Evolutionary conservation across 768 basidiomycete genomes (phyloP).

Genomic region (Suillus americanus): DNA sequence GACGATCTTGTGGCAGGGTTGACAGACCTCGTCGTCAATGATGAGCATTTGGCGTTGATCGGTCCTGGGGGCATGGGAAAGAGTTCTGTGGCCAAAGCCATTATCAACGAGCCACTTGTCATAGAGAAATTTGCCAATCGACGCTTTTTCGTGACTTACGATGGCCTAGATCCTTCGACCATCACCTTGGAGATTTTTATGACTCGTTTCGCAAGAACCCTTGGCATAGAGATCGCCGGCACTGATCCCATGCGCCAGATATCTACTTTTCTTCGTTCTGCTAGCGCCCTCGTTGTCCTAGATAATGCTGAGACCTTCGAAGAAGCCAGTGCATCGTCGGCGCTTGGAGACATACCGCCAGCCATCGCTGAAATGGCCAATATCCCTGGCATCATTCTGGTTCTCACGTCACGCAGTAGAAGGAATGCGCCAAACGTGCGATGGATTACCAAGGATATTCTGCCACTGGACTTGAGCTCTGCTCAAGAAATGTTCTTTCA

Average conservation of each 20-base stretch:
- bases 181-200: constrained; percentile 1
- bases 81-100: not conserved
- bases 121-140: not conserved
- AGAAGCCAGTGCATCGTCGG: not conserved
- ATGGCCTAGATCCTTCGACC: not conserved
- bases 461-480: not conserved
- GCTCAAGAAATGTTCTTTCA: not conserved
- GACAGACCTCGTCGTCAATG: not conserved
- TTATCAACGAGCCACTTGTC: not conserved
- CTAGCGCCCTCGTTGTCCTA: not conserved
- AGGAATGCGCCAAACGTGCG: not conserved
- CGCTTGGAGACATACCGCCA: not conserved
- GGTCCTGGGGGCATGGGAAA: constrained; percentile 4
- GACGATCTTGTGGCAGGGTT: not conserved
- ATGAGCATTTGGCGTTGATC: not conserved
- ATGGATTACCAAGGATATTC: not conserved
- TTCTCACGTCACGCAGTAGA: not conserved
- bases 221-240: not conserved
- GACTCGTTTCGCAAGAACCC: not conserved
- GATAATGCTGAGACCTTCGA: constrained; percentile 1
- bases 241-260: not conserved
- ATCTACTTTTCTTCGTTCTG: not conserved
- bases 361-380: not conserved
- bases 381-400: not conserved
- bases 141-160: not conserved